These are phyloP conservation scores for Murraya paniculata DNA, from an alignment of 345 rosid species.

Conservation along the genomic window DNA sequence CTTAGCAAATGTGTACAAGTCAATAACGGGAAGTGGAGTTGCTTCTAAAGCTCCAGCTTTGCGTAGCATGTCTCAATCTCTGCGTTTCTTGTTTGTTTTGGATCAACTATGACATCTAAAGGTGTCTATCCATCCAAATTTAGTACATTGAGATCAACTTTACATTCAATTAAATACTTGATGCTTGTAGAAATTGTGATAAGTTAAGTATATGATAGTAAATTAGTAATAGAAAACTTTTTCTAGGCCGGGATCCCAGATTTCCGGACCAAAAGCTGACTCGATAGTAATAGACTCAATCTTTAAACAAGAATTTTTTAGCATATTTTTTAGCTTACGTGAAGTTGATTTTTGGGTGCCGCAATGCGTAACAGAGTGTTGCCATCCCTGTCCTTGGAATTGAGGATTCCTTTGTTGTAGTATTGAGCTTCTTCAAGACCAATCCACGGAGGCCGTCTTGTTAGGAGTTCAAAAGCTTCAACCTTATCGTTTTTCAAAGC, in stretches of 20 bases:
- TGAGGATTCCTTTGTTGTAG: background rate
- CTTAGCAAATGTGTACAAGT: background rate
- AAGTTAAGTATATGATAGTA: too few relatives aligned
- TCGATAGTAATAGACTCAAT: background rate
- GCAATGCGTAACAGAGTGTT: slow-evolving; percentile 11
- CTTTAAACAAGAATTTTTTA: too few relatives aligned
- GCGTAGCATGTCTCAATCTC: too few relatives aligned
- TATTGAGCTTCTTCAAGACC: slow-evolving; percentile 7
- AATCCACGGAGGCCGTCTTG: slow-evolving; percentile 2
- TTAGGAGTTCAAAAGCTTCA: slow-evolving; percentile 6
- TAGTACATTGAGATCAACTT: background rate
- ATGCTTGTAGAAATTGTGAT: background rate
- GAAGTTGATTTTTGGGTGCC: background rate
- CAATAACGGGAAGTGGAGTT: background rate
- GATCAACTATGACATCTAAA: background rate
- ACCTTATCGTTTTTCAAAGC: slow-evolving; percentile 1
- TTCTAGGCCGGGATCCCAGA: too few relatives aligned
- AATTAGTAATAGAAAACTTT: too few relatives aligned
- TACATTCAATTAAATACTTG: background rate
- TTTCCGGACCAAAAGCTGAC: background rate
- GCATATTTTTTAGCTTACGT: background rate
- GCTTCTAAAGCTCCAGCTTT: too few relatives aligned
- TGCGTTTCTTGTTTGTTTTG: background rate
- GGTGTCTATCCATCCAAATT: background rate
- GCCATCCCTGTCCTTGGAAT: slow-evolving; percentile 23